Conservation (phyloP, 345 rosid species). For the Acer yangbiense region DNA sequence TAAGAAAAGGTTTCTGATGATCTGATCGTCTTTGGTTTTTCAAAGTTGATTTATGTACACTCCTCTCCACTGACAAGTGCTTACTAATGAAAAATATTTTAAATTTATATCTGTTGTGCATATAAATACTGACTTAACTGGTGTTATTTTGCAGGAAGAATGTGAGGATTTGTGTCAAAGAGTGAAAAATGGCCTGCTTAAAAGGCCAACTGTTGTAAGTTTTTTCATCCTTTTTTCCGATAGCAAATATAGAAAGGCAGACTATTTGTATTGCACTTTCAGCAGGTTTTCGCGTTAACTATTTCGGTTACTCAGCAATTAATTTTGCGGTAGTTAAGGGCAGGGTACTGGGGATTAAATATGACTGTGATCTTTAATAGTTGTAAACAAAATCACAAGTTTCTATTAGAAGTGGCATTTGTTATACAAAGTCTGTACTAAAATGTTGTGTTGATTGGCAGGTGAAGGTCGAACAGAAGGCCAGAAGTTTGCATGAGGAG, state of each 20-base stretch:
- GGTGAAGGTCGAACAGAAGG: slow-evolving; percentile 53
- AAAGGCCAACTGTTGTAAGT: slow-evolving; percentile 46
- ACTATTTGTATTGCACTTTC: too few relatives aligned
- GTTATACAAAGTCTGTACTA: neutral
- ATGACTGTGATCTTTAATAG: neutral
- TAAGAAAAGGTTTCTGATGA: neutral
- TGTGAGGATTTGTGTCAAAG: slow-evolving; percentile 46
- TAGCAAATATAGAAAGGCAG: neutral
- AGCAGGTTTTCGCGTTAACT: too few relatives aligned
- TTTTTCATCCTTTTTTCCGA: neutral
- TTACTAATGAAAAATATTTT: neutral
- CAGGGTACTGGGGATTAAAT: neutral
- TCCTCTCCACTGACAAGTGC: too few relatives aligned
- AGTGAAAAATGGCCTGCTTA: slow-evolving; percentile 34
- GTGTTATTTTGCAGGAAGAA: slow-evolving; percentile 52
- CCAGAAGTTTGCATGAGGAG: slow-evolving; percentile 48
- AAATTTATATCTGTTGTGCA: neutral
- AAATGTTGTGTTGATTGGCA: slow-evolving; percentile 31
- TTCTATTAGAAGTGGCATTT: neutral
- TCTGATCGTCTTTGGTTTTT: neutral
- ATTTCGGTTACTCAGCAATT: neutral
- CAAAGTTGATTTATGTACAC: neutral
- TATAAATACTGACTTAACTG: neutral
- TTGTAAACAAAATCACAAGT: neutral
- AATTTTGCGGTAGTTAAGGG: neutral